phyloP scores from a whole-genome alignment of 2,329 filamentous ascomycete genomes.

The Diplodia intermedia region DNA sequence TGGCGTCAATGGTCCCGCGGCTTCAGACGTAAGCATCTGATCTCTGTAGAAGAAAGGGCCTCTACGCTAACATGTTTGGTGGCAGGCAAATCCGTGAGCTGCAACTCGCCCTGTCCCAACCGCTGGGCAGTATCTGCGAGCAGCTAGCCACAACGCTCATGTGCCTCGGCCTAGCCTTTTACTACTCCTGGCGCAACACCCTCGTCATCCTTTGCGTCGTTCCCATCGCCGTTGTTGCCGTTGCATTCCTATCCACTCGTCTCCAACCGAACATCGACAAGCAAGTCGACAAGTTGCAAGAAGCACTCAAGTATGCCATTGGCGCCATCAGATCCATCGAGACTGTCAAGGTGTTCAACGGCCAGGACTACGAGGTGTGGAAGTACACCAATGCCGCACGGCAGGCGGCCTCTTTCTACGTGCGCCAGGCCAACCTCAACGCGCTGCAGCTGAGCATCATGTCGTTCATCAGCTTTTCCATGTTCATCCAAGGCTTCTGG shows the following conservation, averaged over 20 bases:
- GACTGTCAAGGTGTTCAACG: slow-evolving; percentile 85
- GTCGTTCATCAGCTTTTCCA: slow-evolving; percentile 74
- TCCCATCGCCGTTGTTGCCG: slow-evolving; percentile 68
- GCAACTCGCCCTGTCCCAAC: slow-evolving; percentile 79
- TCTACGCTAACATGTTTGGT: not conserved
- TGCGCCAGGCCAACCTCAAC: slow-evolving; percentile 71
- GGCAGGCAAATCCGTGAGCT: slow-evolving; percentile 82
- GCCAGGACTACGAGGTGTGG: slow-evolving; percentile 70
- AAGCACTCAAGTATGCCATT: slow-evolving; percentile 74
- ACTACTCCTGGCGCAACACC: slow-evolving; percentile 83
- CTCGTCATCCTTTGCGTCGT: slow-evolving; percentile 77
- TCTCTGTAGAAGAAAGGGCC: not conserved
- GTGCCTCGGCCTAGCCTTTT: slow-evolving; percentile 75
- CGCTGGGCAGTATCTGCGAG: slow-evolving; percentile 73
- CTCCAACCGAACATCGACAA: slow-evolving; percentile 70
- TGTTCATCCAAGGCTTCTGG: slow-evolving; percentile 92
- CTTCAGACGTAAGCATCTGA: slow-evolving; percentile 71
- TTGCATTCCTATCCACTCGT: slow-evolving; percentile 65
- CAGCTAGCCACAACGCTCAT: slow-evolving; percentile 69
- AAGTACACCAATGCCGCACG: slow-evolving; percentile 68
- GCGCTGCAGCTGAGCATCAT: slow-evolving; percentile 76
- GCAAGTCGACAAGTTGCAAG: slow-evolving; percentile 71
- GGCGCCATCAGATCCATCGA: slow-evolving; percentile 78
- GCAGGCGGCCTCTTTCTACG: slow-evolving; percentile 67
- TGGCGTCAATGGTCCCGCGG: slow-evolving; percentile 72